These are phyloP conservation scores for Begonia masoniana DNA, from an alignment of 306 rosid species.

Conservation along the genomic window DNA sequence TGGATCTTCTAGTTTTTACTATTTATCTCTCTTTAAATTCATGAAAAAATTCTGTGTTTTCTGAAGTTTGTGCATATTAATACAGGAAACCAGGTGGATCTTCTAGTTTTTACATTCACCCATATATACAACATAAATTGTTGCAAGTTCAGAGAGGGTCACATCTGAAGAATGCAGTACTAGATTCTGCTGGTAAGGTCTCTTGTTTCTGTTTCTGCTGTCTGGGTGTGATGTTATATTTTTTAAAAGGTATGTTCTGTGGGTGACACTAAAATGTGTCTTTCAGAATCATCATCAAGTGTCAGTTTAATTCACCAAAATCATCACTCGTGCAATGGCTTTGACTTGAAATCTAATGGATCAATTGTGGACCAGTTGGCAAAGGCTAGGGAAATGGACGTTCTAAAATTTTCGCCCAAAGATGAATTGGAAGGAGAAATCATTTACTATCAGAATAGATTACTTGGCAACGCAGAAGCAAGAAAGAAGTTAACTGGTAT, in stretches of 20 bases:
- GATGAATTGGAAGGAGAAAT: constrained; percentile 93
- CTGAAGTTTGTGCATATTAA: constrained; percentile 3
- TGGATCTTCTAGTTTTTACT: neutral
- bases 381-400: constrained; percentile 29
- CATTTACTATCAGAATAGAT: constrained; percentile 57
- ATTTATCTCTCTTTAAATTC: neutral
- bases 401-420: constrained; percentile 39
- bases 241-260: constrained; percentile 35
- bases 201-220: constrained; percentile 10
- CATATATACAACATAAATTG: constrained; percentile 33
- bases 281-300: constrained; percentile 30
- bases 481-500: constrained; percentile 55
- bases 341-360: constrained; percentile 24
- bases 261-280: constrained; percentile 14
- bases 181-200: constrained; percentile 24
- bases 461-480: constrained; percentile 47
- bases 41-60: neutral
- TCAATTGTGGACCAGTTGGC: constrained; percentile 29
- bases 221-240: constrained; percentile 19
- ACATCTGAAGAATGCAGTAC: constrained; percentile 17
- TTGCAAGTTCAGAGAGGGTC: constrained; percentile 31
- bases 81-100: constrained; percentile 43
- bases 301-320: constrained; percentile 34
- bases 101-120: constrained; percentile 44
- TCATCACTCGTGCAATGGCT: constrained; percentile 24